Evolutionary conservation across 2,329 filamentous ascomycete genomes (phyloP).

Genomic region (Calonectria hawksworthii): DNA sequence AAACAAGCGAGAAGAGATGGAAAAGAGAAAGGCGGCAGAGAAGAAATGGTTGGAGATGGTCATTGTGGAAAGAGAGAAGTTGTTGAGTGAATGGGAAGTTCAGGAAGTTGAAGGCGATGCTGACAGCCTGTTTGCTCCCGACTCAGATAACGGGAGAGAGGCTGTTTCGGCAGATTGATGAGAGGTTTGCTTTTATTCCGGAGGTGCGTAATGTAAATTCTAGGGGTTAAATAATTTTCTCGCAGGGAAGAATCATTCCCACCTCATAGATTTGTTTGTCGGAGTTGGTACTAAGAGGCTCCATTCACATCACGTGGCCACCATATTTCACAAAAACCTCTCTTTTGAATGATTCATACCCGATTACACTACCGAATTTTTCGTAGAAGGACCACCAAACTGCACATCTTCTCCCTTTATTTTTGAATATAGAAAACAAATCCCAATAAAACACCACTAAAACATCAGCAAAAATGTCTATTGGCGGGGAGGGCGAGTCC

Average conservation of each 20-base stretch:
- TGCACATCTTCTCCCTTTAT: background rate
- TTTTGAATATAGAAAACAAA: background rate
- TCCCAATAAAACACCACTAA: background rate
- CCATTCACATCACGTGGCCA: slow-evolving; percentile 28
- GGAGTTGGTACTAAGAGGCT: background rate
- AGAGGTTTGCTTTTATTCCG: background rate
- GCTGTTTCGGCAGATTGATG: slow-evolving; percentile 1
- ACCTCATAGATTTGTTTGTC: background rate
- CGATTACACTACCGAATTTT: background rate
- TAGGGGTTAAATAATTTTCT: background rate
- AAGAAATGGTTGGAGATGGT: slow-evolving; percentile 62
- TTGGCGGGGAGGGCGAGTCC: slow-evolving; percentile 34
- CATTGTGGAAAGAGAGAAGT: slow-evolving; percentile 57
- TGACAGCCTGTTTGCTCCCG: slow-evolving; percentile 49
- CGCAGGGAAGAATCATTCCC: too few relatives aligned
- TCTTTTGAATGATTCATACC: slow-evolving; percentile 13
- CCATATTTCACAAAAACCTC: slow-evolving; percentile 19
- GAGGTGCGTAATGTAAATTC: background rate
- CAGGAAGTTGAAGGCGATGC: slow-evolving; percentile 60
- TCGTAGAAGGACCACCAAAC: background rate
- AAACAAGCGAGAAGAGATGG: slow-evolving; percentile 49
- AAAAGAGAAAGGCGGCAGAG: slow-evolving; percentile 57
- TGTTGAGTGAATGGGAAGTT: slow-evolving; percentile 58
- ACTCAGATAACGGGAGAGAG: slow-evolving; percentile 29
- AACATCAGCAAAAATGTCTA: slow-evolving; percentile 30